These are phyloP conservation scores for Theileria equi DNA, from an alignment of 169 alveolate species.

Conservation along the genomic window DNA sequence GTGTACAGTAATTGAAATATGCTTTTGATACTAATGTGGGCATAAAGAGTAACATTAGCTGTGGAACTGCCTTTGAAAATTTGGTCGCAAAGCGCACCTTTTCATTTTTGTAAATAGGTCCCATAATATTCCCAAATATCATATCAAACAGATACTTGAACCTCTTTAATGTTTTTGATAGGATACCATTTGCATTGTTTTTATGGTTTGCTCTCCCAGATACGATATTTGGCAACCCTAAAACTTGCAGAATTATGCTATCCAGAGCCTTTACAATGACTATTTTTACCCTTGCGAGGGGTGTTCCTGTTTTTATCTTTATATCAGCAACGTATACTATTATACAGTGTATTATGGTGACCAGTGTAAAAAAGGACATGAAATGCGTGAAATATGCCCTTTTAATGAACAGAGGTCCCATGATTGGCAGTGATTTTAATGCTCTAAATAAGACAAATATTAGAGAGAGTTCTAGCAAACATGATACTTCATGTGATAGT, in stretches of 20 bases:
- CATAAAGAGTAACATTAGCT: conserved; percentile 26
- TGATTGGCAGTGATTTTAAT: conserved; percentile 5
- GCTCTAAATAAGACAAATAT: not conserved
- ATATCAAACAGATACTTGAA: not conserved
- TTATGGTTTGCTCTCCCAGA: conserved; percentile 7
- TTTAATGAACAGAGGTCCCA: conserved; percentile 15
- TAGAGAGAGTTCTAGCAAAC: conserved; percentile 18
- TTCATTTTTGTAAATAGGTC: not conserved
- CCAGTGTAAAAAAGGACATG: conserved; percentile 4
- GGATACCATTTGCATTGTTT: not conserved
- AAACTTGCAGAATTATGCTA: not conserved
- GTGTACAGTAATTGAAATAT: conserved; percentile 36
- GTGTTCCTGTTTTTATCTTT: not conserved
- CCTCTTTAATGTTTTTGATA: not conserved
- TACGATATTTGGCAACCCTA: conserved; percentile 35
- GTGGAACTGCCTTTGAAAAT: conserved; percentile 17
- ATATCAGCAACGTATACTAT: not conserved
- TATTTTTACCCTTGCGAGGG: conserved; percentile 15
- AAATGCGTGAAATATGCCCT: conserved; percentile 6
- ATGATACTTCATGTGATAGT: not conserved
- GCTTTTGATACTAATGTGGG: conserved; percentile 33
- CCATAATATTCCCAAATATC: conserved; percentile 2
- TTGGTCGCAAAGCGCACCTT: not conserved
- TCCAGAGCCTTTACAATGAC: conserved; percentile 11
- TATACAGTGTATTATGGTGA: conserved; percentile 21